A percentile compares a stretch with the other conserved stretches of the same genome.
Conservation (phyloP, 306 rosid genomes). For the Sindora glabra region DNA sequence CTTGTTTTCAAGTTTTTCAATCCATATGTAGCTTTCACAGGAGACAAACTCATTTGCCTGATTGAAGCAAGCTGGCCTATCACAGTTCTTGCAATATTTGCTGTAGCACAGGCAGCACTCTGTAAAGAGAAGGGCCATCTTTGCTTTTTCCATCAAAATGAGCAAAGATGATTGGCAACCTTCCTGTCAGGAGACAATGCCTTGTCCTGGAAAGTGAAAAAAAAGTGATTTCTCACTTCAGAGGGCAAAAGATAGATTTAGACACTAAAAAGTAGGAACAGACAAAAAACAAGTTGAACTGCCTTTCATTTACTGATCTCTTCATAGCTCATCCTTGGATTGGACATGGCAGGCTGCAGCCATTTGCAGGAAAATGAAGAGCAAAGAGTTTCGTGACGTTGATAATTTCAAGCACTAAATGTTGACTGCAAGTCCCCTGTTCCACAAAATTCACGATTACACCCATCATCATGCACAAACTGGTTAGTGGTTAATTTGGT, state of each 20-base stretch:
- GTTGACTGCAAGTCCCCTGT: not conserved
- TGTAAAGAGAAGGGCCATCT: no score
- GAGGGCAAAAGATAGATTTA: no score
- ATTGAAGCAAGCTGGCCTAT: constrained; percentile 15
- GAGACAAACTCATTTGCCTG: not conserved
- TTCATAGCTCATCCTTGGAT: no score
- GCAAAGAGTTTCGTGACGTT: no score
- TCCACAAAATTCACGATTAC: not conserved
- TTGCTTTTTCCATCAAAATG: not conserved
- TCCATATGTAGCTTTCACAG: no score
- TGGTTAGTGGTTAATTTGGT: not conserved
- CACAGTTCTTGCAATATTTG: no score
- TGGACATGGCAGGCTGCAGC: no score
- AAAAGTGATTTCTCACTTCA: not conserved
- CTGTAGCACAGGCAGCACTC: no score
- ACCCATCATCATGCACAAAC: constrained; percentile 9
- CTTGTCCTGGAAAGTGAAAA: not conserved
- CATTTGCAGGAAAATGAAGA: not conserved
- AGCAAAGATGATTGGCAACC: not conserved
- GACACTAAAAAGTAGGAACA: no score
- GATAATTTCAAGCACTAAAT: not conserved
- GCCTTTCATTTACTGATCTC: not conserved
- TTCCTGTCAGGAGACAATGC: not conserved
- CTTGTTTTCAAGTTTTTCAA: no score
- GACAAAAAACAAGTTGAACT: not conserved